Conservation (phyloP, 371 early-diverging fungal genomes). For the Mucor circinelloides region DNA sequence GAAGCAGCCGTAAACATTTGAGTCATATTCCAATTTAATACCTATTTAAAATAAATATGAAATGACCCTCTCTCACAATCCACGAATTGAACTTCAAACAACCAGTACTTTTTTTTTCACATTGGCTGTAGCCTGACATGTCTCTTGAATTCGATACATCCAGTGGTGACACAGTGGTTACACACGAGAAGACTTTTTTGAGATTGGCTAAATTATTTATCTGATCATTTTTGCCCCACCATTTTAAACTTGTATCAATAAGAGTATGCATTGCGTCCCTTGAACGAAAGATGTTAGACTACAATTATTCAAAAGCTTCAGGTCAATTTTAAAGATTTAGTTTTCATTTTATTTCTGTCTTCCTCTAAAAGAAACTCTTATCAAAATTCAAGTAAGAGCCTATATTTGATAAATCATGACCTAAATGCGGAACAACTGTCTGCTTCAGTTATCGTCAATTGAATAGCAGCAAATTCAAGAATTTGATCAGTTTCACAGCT, state of each 20-base stretch:
- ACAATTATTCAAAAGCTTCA: background rate
- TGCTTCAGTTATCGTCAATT: background rate
- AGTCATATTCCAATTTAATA: too few species aligned
- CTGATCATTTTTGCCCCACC: background rate
- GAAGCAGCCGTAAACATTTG: slow-evolving; percentile 11
- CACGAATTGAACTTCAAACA: too few species aligned
- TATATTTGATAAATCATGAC: background rate
- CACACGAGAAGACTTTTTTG: background rate
- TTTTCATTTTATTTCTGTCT: background rate
- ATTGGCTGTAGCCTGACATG: background rate
- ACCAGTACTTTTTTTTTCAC: too few species aligned
- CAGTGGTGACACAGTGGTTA: background rate
- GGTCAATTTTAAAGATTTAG: background rate
- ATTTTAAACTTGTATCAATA: background rate
- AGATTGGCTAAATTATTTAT: background rate
- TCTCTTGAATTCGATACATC: background rate
- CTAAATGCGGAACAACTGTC: background rate
- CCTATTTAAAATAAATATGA: too few species aligned
- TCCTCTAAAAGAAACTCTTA: background rate
- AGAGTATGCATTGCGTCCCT: background rate
- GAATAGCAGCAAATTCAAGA: background rate
- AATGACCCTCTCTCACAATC: too few species aligned
- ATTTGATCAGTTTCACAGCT: background rate
- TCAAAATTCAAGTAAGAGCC: background rate
- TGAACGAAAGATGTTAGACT: background rate